Base-by-base conservation (phyloP, 805 yeast species). In the Crinitomyces ghanaensis region DNA sequence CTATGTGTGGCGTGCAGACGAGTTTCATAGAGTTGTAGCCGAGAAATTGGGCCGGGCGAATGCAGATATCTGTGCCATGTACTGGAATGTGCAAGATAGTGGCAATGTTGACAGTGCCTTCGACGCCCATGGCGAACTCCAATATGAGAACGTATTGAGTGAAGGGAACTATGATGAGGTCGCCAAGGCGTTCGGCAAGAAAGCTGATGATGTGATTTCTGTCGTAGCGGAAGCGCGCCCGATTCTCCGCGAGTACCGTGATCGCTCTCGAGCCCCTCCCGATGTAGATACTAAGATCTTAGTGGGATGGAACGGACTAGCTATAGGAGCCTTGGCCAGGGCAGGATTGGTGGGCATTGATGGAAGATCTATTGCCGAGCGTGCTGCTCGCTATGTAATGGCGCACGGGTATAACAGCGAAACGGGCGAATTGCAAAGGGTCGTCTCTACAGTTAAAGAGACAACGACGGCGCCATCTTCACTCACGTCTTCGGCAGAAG, bases 231-330 rank as follows among this genome's bases (percentile, higher is more conserved):
- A 37, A 6, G 34, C 65, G 6, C 31, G 47, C 12, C 12, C 5
- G 5, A 48, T 42, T 28, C 48, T 56, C 22, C 38, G 25, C 4
- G 30, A 39, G 26, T 44, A 46, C 41, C 45, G 59, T 8, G 42
- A 35, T 4, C 31, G 21, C 7, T 37, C 43, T 19, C 37, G 48
- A 6, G 31, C 51, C 13, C 42, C 50, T 4, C 55, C 59, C 2
- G 42, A 46, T n/a, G 49, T 66, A 4, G 56, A 52, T 6, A 40
- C 39, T n/a, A 55, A 57, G 42, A 41, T 54, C 14, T 49, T 57
- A 12, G 48, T 57, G 8, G 38, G 53, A 11, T 57, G 62, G 62
- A 57, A 57, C 34, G 62, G 60, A 2, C 44, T 50, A 4, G 58
- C 60, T 4, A 50, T 60, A 14, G 53, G 62, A 2, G 57, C 58